phyloP scores from a whole-genome alignment of 768 basidiomycete species.

The Rhodotorula toruloides region DNA sequence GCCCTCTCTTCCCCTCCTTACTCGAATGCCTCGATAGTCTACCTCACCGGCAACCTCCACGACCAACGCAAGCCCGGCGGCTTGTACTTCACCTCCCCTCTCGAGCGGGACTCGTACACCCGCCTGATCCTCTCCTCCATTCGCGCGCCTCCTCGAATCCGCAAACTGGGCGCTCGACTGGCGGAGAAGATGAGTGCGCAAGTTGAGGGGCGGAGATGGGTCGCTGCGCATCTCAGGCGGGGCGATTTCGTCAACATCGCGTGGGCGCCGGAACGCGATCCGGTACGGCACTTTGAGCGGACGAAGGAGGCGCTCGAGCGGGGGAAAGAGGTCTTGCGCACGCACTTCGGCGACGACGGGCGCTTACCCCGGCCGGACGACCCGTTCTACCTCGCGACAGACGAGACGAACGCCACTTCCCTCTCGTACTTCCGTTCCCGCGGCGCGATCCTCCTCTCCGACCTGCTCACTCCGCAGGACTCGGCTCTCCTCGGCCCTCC shows the following conservation, averaged over 20 bases:
- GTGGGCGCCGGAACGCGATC: slow-evolving; percentile 1
- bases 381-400: slow-evolving; percentile 24
- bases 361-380: neutral
- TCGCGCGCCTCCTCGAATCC: neutral
- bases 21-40: neutral
- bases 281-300: slow-evolving; percentile 1
- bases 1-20: neutral
- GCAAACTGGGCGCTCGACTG: neutral
- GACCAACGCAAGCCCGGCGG: slow-evolving; percentile 26
- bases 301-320: neutral
- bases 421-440: slow-evolving; percentile 7
- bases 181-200: slow-evolving; percentile 11
- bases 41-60: slow-evolving; percentile 9
- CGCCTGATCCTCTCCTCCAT: neutral
- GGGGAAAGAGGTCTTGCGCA: neutral
- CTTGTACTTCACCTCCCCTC: slow-evolving; percentile 3
- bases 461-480: neutral
- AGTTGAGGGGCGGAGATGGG: slow-evolving; percentile 18
- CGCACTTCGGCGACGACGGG: neutral
- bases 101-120: neutral
- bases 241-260: slow-evolving; percentile 17
- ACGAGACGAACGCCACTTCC: neutral
- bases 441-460: slow-evolving; percentile 18
- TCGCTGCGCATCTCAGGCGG: slow-evolving; percentile 24
- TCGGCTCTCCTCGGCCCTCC: neutral